Conservation (phyloP, 78 protist genomes). For the Dictyostelium firmibasis region DNA sequence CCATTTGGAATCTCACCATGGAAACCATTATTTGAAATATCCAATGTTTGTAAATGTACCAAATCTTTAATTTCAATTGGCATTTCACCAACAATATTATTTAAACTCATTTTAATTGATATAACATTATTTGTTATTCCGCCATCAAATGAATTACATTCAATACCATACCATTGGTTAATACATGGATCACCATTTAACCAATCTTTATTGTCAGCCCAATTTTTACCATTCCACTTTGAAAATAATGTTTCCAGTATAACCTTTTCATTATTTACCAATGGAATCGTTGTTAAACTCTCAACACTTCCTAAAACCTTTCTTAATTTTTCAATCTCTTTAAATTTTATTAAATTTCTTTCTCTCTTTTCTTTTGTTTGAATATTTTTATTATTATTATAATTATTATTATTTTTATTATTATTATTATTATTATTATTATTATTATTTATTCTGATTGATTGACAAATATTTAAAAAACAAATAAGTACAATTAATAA, state of each 20-base stretch:
- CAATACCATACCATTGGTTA: slow-evolving; percentile 46
- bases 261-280: not conserved
- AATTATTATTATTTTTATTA: not conserved
- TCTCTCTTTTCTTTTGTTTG: not conserved
- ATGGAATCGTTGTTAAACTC: not conserved
- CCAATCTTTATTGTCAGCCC: slow-evolving; percentile 20
- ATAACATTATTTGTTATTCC: not conserved
- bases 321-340: not conserved
- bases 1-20: not conserved
- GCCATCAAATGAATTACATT: slow-evolving; percentile 2
- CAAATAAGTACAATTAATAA: not conserved
- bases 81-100: not conserved
- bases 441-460: not conserved
- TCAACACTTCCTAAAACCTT: slow-evolving; percentile 15
- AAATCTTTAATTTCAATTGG: not conserved
- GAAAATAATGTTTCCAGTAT: not conserved
- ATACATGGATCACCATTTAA: slow-evolving; percentile 45
- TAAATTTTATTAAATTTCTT: slow-evolving; percentile 50
- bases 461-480: not conserved
- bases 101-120: not conserved
- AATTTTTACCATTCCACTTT: not conserved
- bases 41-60: not conserved
- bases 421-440: too few relatives aligned
- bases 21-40: not conserved
- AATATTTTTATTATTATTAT: not conserved